Evolutionary conservation across 305 asterid species (phyloP).

Genomic region (Salvia sclarea): DNA sequence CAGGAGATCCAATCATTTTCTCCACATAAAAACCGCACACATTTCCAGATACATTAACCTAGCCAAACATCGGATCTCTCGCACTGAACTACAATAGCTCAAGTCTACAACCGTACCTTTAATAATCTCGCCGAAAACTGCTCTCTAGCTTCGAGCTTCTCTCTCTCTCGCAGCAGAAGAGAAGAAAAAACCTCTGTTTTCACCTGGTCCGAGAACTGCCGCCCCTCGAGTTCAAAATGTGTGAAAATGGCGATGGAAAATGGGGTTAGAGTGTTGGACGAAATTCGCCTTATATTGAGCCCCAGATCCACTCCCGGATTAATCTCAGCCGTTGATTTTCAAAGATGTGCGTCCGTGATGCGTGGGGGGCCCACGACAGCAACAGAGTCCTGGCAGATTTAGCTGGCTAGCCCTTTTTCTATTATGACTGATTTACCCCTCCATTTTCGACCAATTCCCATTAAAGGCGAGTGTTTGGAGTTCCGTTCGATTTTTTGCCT

Average conservation of each 20-base stretch:
- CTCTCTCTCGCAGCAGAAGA: too few relatives aligned
- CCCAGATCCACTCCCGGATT: constrained; percentile 33
- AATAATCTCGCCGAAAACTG: constrained; percentile 29
- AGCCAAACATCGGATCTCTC: too few relatives aligned
- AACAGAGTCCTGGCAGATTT: constrained; percentile 37
- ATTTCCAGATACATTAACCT: not conserved
- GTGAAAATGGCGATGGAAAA: constrained; percentile 1
- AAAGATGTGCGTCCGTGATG: constrained; percentile 31
- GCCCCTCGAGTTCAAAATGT: constrained; percentile 50
- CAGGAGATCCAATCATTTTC: constrained; percentile 27
- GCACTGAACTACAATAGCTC: not conserved
- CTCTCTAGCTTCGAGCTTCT: constrained; percentile 13
- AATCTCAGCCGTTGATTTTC: constrained; percentile 37
- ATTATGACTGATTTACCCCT: constrained; percentile 47
- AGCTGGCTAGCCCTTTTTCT: constrained; percentile 43
- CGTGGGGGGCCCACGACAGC: constrained; percentile 60
- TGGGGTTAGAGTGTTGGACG: constrained; percentile 36
- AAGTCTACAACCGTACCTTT: constrained; percentile 37
- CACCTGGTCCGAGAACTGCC: constrained; percentile 36
- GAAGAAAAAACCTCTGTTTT: constrained; percentile 17
- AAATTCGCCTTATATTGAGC: constrained; percentile 40
- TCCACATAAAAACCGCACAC: not conserved
- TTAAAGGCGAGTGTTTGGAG: too few relatives aligned
- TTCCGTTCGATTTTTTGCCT: too few relatives aligned
- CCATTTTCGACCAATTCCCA: not conserved